Conservation (phyloP, 495 filamentous ascomycete species). For the Sporormia fimetaria region DNA sequence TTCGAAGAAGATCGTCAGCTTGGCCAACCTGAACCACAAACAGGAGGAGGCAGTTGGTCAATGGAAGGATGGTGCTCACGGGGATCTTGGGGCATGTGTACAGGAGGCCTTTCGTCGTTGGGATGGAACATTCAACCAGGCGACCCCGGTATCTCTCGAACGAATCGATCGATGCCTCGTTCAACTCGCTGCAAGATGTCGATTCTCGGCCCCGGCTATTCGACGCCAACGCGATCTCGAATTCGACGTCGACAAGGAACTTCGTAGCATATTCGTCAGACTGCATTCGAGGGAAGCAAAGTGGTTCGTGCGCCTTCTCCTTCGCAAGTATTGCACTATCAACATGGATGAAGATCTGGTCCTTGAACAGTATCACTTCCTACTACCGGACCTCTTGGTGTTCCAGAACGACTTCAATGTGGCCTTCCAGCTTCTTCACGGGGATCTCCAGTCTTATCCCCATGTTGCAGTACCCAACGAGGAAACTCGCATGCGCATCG, state of each 20-base stretch:
- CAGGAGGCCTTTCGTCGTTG: conserved; percentile 5
- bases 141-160: conserved; percentile 4
- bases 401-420: conserved; percentile 52
- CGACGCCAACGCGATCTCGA: conserved; percentile 4
- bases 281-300: conserved; percentile 65
- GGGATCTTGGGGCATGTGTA: conserved; percentile 11
- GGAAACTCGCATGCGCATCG: conserved; percentile 29
- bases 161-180: conserved; percentile 7
- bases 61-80: conserved; percentile 3
- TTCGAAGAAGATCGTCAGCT: conserved; percentile 7
- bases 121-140: conserved; percentile 17
- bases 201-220: conserved; percentile 18
- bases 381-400: conserved; percentile 46
- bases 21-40: conserved; percentile 13
- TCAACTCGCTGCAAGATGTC: conserved; percentile 14
- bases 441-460: conserved; percentile 35
- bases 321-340: conserved; percentile 63
- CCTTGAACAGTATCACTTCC: conserved; percentile 34
- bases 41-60: conserved; percentile 7
- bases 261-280: conserved; percentile 44
- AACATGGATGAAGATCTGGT: conserved; percentile 36
- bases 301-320: conserved; percentile 74
- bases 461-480: conserved; percentile 32
- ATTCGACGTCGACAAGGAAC: conserved; percentile 3
- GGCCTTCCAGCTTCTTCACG: conserved; percentile 39